phyloP scores from a whole-genome alignment of 768 basidiomycete genomes.

The Lentinus brumalis region DNA sequence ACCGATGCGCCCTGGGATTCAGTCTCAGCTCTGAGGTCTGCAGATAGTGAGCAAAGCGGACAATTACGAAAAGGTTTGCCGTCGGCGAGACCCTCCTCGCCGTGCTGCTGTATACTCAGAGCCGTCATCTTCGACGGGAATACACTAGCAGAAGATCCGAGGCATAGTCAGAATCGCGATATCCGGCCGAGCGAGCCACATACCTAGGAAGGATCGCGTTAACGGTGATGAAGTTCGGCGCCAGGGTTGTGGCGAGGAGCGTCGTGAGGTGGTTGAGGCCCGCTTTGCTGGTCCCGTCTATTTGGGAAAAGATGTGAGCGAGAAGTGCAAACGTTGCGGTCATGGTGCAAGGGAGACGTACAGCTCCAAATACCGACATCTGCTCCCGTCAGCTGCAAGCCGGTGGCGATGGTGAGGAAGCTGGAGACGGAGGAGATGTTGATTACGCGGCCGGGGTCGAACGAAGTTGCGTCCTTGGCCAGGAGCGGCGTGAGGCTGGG shows the following conservation, averaged over 20 bases:
- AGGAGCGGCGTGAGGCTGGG: conserved; percentile 59
- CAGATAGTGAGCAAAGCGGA: background rate
- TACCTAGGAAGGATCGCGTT: conserved; percentile 87
- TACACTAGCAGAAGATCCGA: conserved; percentile 41
- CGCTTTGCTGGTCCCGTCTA: conserved; percentile 85
- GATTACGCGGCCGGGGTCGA: conserved; percentile 75
- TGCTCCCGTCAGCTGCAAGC: conserved; percentile 45
- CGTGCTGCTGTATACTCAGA: conserved; percentile 58
- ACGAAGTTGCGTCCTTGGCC: conserved; percentile 59
- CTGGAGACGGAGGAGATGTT: conserved; percentile 79
- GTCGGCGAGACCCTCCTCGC: conserved; percentile 52
- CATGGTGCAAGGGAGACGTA: too few relatives aligned
- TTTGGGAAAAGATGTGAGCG: too few relatives aligned
- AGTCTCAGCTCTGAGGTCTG: too few relatives aligned
- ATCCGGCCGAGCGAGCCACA: conserved; percentile 1
- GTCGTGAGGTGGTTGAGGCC: conserved; percentile 84
- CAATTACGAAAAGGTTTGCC: conserved; percentile 66
- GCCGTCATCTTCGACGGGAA: conserved; percentile 89
- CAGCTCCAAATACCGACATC: conserved; percentile 80
- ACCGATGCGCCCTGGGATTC: conserved; percentile 60
- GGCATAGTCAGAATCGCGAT: background rate
- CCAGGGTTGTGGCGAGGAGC: conserved; percentile 67
- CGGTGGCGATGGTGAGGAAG: conserved; percentile 53
- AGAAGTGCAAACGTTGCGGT: too few relatives aligned
- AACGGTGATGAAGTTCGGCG: conserved; percentile 62